Base-by-base conservation (phyloP, 139 green algal species). In the Coccomyxa sp. region DNA sequence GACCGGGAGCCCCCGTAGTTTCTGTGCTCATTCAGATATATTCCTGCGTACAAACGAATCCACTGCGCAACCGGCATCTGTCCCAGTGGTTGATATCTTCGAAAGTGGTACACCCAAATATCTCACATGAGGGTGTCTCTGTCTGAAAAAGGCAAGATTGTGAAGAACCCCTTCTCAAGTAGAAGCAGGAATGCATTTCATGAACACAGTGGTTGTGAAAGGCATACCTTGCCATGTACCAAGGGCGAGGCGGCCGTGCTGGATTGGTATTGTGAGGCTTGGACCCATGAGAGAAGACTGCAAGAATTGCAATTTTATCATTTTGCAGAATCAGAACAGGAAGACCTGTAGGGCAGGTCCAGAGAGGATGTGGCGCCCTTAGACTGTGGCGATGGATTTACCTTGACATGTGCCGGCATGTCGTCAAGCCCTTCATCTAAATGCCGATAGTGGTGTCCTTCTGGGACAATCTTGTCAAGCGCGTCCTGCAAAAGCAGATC, bases 401-500 rank as follows among this genome's bases (percentile, higher is more conserved):
- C 88, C 90, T 95, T 95, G 18, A 93, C 81, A 79, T 95, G 92
- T 13, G 91, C 93, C 25, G 93, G 93, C 94, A 97, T 96, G 88
- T 97, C 94, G 83, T 93, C 92, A 16, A 79, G 76, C 0, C 94
- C 94, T 84, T 97, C 94, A 60, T 97, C 94, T 21, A 88, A 57
- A 57, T 97, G 94, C 0, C 93, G 81, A 83, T 97, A 97, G 18
- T 84, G 80, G 1, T 59, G 83, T 27, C 92, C 88, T 82, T 97
- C 94, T 18, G 94, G 94, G 0, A 82, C 93, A 13, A 97, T 83
- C 16, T 87, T 83, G 85, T 97, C 89, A 38, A 97, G 81, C 0
- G 90, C 82, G 63, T 97, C 94, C 79, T 93, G 84, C 28, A 63
- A 18, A 7, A 80, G n/a, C 63, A 59, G 51, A 84, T 77, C 27